Evolutionary conservation across 2,329 filamentous ascomycete genomes (phyloP).

Genomic region (Fusarium sp.): DNA sequence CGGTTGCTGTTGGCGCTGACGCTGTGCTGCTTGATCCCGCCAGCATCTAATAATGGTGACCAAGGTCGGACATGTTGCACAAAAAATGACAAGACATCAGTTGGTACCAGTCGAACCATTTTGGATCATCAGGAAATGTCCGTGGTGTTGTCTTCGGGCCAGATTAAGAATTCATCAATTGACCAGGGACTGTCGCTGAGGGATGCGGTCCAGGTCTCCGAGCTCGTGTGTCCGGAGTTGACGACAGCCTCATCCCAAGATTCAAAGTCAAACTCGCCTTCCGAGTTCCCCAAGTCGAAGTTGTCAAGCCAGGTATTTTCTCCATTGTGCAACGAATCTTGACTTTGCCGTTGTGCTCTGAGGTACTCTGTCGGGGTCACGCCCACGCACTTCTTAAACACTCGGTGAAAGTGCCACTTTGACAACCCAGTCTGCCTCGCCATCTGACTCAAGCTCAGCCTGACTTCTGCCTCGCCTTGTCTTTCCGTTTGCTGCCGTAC

Average conservation of each 20-base stretch:
- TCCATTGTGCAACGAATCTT: not conserved
- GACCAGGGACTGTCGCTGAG: slow-evolving; percentile 33
- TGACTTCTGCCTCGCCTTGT: slow-evolving; percentile 16
- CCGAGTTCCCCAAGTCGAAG: slow-evolving; percentile 13
- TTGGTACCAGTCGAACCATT: too few relatives aligned
- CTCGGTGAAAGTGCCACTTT: slow-evolving; percentile 66
- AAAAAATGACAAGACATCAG: not conserved
- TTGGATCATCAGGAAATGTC: not conserved
- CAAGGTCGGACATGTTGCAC: not conserved
- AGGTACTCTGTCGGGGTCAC: slow-evolving; percentile 55
- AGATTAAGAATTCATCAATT: slow-evolving; percentile 38
- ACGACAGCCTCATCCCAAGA: slow-evolving; percentile 30
- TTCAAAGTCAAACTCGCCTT: slow-evolving; percentile 22
- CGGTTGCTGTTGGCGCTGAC: not conserved
- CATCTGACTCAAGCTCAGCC: slow-evolving; percentile 55
- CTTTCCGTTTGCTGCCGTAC: slow-evolving; percentile 43
- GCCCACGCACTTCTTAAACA: slow-evolving; percentile 65
- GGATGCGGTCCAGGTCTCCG: slow-evolving; percentile 18
- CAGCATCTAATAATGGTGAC: not conserved
- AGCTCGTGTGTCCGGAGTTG: slow-evolving; percentile 10
- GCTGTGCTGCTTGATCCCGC: not conserved
- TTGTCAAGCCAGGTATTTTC: slow-evolving; percentile 26
- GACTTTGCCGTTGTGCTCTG: slow-evolving; percentile 31
- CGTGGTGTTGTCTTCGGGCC: slow-evolving; percentile 25
- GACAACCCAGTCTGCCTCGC: slow-evolving; percentile 62